Base-by-base conservation (phyloP, 2,329 filamentous ascomycete genomes). In the Westerdykella aurantiaca region DNA sequence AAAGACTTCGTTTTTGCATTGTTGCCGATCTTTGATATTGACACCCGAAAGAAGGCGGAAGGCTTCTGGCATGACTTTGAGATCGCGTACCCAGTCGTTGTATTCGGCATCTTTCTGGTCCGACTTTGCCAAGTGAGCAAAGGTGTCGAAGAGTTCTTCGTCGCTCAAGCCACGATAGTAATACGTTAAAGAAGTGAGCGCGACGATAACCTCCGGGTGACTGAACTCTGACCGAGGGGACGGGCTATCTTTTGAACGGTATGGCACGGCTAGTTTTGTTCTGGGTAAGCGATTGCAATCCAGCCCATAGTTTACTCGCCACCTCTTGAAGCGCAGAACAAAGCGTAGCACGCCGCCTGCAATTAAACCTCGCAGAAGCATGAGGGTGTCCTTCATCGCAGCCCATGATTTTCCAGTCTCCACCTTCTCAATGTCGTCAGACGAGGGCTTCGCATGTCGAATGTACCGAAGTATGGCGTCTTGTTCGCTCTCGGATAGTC, bases 201-300 rank as follows among this genome's bases (percentile, higher is more conserved):
- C 49, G 31, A 68, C 67, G 1, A 60, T 56, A 1, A 65, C 81
- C 57, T 88, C 78, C 0, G 83, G 82, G 50, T 88, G 83, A 0
- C 83, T 81, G 60, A 76, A 88, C 56, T 88, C 83, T 0, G 83
- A 77, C 6, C 78, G 73, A 1, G 79, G 74, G 0, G 75, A 77
- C 0, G 84, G 82, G 0, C 77, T 71, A 1, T 82, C 83, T 47
- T 87, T 85, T 0, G 82, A 82, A 16, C 51, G 47, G 79, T 1
- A 88, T 34, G 59, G 84, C 0, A 88, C 84, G 0, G 83, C 82
- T 5, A 85, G 75, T 21, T 21, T 21, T 21, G 18, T 21, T 21
- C 18, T 21, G 0, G 80, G 79, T 34, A 74, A 69, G 12, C 84
- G 71, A 0, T 48, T 37, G 0, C 76, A 57, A 44, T 69, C 59